Conservation (phyloP, 1,284 basidiomycete genomes). For the Abortiporus biennis region DNA sequence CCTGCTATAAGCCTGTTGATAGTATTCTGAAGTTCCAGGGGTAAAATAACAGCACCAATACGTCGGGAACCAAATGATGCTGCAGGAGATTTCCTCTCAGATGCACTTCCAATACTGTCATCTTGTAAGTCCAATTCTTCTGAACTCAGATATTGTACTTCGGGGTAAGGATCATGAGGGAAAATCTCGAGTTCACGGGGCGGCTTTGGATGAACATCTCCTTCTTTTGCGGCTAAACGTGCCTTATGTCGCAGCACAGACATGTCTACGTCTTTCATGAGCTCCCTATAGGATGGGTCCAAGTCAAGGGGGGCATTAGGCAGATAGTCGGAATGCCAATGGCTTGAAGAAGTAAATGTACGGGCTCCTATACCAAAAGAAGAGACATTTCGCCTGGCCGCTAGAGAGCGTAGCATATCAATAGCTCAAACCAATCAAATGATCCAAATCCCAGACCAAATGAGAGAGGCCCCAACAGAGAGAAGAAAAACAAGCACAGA, state of each 20-base stretch:
- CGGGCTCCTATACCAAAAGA: too few species aligned
- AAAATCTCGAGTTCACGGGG: constrained; percentile 51
- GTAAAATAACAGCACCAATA: constrained; percentile 65
- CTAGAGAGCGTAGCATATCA: constrained; percentile 6
- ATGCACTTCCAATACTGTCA: constrained; percentile 26
- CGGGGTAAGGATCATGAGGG: constrained; percentile 24
- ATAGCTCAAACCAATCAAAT: too few species aligned
- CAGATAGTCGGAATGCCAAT: constrained; percentile 22
- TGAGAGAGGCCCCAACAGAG: too few species aligned
- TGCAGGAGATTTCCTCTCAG: constrained; percentile 70
- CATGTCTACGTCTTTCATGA: constrained; percentile 63
- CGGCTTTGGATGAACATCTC: constrained; percentile 8
- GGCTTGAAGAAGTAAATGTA: too few species aligned
- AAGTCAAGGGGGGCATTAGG: constrained; percentile 46
- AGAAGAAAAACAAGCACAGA: too few species aligned
- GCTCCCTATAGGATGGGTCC: constrained; percentile 53
- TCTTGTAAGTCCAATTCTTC: constrained; percentile 22
- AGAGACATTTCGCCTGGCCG: too few species aligned
- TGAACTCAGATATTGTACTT: constrained; percentile 20
- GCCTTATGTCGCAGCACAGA: constrained; percentile 44
- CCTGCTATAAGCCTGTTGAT: constrained; percentile 56
- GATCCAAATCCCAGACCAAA: too few species aligned
- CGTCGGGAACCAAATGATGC: constrained; percentile 70
- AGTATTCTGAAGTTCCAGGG: constrained; percentile 59
- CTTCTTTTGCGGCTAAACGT: constrained; percentile 11